Evolutionary conservation across 257 asterid species (phyloP).

Genomic region (Solanum sejunctum): DNA sequence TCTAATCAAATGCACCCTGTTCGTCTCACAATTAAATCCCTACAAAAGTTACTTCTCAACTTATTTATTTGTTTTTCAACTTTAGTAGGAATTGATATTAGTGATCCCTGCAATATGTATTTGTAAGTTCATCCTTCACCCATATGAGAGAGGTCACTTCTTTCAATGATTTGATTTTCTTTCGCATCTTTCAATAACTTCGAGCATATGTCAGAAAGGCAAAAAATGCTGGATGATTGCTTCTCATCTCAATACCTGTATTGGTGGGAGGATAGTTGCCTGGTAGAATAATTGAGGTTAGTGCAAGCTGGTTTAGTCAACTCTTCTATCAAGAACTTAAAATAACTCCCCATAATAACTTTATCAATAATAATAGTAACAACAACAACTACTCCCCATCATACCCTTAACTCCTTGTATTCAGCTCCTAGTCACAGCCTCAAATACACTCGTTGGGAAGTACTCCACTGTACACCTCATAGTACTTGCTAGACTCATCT

Average conservation of each 20-base stretch:
- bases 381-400: neutral
- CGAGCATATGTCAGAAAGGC: neutral
- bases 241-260: neutral
- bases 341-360: no score
- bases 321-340: neutral
- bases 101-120: neutral
- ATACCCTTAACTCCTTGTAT: neutral
- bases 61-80: neutral
- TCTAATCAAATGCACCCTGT: neutral
- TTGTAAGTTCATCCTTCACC: neutral
- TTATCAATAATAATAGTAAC: no score
- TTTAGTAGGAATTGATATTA: neutral
- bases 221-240: neutral
- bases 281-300: neutral
- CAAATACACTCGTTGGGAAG: neutral
- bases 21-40: neutral
- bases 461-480: neutral
- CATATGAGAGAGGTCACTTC: neutral
- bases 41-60: neutral
- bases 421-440: neutral
- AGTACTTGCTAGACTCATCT: neutral
- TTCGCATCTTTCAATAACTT: neutral
- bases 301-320: neutral
- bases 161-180: neutral
- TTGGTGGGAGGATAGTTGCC: neutral